Conservation (phyloP, 2,329 filamentous ascomycete species). For the Colletotrichum cereale region DNA sequence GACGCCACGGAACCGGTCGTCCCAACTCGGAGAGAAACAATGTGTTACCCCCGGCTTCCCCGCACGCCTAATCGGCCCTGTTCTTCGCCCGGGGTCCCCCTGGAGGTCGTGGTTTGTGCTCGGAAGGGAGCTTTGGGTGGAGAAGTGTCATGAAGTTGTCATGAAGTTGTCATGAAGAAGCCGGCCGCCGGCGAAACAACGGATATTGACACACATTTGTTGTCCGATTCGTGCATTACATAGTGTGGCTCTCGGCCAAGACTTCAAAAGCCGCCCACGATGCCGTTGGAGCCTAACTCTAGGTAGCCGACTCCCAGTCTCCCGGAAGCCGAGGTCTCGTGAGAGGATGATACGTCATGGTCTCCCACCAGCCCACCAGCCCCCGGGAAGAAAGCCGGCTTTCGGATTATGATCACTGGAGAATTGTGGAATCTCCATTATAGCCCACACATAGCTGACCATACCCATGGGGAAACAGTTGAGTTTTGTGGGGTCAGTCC, state of each 20-base stretch:
- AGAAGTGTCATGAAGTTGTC: neutral
- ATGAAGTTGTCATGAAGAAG: neutral
- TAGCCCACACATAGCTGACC: neutral
- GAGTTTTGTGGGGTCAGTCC: constrained; percentile 24
- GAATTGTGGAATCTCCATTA: constrained; percentile 6
- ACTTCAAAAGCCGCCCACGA: neutral
- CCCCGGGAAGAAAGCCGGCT: constrained; percentile 18
- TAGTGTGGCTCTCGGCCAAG: constrained; percentile 3
- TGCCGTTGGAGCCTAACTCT: constrained; percentile 1
- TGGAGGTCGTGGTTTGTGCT: constrained; percentile 1
- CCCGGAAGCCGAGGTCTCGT: constrained; percentile 21
- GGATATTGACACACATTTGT: constrained; percentile 8
- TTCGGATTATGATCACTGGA: neutral
- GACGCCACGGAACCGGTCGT: constrained; percentile 20
- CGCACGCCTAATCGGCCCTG: constrained; percentile 38
- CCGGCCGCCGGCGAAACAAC: constrained; percentile 31
- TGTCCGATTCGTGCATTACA: constrained; percentile 9
- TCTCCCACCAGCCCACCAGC: neutral
- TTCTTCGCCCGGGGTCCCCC: constrained; percentile 10
- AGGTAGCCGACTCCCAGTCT: neutral
- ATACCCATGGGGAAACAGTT: constrained; percentile 31
- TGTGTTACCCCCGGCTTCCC: constrained; percentile 24
- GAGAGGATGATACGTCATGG: constrained; percentile 25
- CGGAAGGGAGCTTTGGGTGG: neutral
- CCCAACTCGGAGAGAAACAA: constrained; percentile 31